phyloP scores from a whole-genome alignment of 2,329 filamentous ascomycete genomes.

The Aspergillus bombycis region DNA sequence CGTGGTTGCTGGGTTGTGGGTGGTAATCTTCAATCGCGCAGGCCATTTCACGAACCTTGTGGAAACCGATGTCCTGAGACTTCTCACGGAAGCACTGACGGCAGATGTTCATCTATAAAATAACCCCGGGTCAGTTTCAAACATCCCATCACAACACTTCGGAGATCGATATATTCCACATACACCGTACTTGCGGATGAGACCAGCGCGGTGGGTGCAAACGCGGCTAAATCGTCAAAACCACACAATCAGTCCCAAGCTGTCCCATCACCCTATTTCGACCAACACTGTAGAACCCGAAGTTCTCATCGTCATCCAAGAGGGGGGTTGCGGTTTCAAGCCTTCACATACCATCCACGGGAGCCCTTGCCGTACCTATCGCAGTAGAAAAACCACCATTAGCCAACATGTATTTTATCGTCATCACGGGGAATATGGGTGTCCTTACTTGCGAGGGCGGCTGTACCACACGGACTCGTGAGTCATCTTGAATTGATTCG shows the following conservation, averaged over 20 bases:
- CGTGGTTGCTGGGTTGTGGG: slow-evolving; percentile 1
- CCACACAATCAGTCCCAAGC: slow-evolving; percentile 30
- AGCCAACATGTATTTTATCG: slow-evolving; percentile 20
- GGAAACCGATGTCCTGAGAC: slow-evolving; percentile 68
- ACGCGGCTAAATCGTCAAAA: slow-evolving; percentile 61
- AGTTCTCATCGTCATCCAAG: slow-evolving; percentile 7
- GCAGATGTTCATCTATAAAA: slow-evolving; percentile 58
- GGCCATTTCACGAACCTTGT: slow-evolving; percentile 57
- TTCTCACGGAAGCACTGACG: slow-evolving; percentile 72
- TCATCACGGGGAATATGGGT: slow-evolving; percentile 2
- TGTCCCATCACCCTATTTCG: slow-evolving; percentile 4
- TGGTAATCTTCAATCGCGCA: slow-evolving; percentile 1
- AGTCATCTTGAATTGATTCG: slow-evolving; percentile 66
- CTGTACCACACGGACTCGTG: slow-evolving; percentile 99
- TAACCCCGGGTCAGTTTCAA: slow-evolving; percentile 20
- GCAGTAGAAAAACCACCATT: slow-evolving; percentile 18
- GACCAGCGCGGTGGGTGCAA: slow-evolving; percentile 95
- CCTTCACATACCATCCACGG: slow-evolving; percentile 77
- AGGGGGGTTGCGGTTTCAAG: slow-evolving; percentile 4
- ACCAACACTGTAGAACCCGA: neutral
- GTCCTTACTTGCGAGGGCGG: slow-evolving; percentile 80
- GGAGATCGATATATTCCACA: slow-evolving; percentile 19
- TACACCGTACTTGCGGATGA: slow-evolving; percentile 97
- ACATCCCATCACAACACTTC: slow-evolving; percentile 1
- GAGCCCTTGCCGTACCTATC: slow-evolving; percentile 79